phyloP scores from a whole-genome alignment of 2,329 filamentous ascomycete species.

The Scopulariopsis brevicaulis region DNA sequence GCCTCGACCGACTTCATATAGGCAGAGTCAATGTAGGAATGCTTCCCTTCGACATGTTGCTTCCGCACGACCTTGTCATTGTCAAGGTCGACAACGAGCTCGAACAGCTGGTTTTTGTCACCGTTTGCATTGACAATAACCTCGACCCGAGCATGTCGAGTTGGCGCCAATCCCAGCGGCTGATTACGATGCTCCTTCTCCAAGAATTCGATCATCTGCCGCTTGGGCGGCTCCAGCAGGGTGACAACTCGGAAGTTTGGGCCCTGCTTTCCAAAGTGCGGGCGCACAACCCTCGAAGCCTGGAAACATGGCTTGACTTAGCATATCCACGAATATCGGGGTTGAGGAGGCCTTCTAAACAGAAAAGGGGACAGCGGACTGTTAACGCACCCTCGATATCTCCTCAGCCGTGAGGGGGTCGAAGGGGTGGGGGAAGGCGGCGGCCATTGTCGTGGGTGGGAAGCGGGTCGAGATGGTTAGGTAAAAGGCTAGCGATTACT shows the following conservation, averaged over 20 bases:
- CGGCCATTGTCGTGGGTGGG: neutral
- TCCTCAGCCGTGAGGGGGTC: slow-evolving; percentile 15
- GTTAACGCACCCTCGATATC: slow-evolving; percentile 11
- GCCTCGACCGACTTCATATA: slow-evolving; percentile 36
- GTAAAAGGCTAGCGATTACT: neutral
- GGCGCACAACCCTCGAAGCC: slow-evolving; percentile 12
- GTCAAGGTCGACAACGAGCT: slow-evolving; percentile 21
- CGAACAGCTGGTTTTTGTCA: slow-evolving; percentile 14
- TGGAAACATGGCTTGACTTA: slow-evolving; percentile 1
- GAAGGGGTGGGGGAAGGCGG: slow-evolving; percentile 11
- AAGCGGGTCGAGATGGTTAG: neutral
- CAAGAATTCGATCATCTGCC: slow-evolving; percentile 30
- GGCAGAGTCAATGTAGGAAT: slow-evolving; percentile 32
- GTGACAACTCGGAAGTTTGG: slow-evolving; percentile 37
- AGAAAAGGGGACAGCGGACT: neutral
- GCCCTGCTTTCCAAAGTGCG: slow-evolving; percentile 10
- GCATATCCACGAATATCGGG: neutral
- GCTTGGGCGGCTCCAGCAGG: slow-evolving; percentile 36
- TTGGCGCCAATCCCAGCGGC: slow-evolving; percentile 10
- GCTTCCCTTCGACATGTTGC: slow-evolving; percentile 24
- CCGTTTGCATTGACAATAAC: slow-evolving; percentile 12
- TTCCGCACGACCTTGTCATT: slow-evolving; percentile 13
- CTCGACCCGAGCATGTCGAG: slow-evolving; percentile 27
- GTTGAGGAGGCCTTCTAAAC: neutral
- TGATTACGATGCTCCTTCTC: slow-evolving; percentile 23